phyloP scores from a whole-genome alignment of 73 alveolate genomes.

The Symbiodinium pilosum region DNA sequence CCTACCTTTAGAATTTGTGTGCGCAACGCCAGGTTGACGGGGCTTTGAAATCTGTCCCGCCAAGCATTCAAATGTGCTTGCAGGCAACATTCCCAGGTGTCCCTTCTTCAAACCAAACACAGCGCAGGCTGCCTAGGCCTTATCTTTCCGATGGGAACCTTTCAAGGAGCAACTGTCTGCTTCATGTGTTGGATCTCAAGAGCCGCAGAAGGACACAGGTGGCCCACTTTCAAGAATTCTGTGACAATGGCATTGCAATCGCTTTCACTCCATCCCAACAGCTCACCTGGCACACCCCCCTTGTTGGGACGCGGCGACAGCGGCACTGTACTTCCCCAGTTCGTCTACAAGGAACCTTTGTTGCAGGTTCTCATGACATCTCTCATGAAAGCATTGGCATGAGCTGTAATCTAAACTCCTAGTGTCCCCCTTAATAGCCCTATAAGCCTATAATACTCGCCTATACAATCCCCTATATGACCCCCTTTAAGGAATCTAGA shows the following conservation, averaged over 20 bases:
- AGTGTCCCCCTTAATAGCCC: no score
- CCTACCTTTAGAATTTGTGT: neutral
- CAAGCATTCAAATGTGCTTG: conserved; percentile 1
- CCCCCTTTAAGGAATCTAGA: no score
- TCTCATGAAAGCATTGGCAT: no score
- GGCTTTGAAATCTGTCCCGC: conserved; percentile 6
- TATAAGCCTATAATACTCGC: no score
- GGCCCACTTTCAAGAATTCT: conserved; percentile 13
- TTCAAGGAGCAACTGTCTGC: no score
- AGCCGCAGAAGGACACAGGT: conserved; percentile 14
- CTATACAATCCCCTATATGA: no score
- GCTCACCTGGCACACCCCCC: neutral
- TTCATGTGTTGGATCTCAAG: neutral
- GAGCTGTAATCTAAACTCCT: no score
- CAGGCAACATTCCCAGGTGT: neutral
- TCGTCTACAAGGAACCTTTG: neutral
- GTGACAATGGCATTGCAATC: neutral
- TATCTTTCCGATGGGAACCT: neutral
- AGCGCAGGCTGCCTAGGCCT: neutral
- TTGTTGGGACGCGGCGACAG: neutral
- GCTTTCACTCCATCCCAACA: neutral
- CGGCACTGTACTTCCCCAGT: neutral
- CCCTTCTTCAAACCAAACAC: neutral
- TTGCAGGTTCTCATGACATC: no score
- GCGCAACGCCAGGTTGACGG: neutral